These are phyloP conservation scores for Coemansia sp. DNA, from an alignment of 192 early-diverging fungal species.

Conservation along the genomic window DNA sequence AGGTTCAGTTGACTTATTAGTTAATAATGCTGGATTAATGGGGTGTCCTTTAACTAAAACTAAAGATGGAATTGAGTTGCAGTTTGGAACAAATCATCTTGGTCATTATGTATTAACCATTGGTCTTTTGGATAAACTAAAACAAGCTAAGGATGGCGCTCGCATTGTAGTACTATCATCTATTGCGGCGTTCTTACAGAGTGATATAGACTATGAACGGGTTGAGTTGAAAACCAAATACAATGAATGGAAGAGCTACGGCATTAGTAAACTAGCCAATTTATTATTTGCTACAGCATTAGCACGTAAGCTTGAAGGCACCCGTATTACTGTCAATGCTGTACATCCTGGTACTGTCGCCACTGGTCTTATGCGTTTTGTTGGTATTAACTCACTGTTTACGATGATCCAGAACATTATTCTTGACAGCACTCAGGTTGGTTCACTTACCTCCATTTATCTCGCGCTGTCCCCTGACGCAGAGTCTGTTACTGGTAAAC, in stretches of 20 bases:
- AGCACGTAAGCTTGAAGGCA: conserved; percentile 33
- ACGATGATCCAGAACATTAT: conserved; percentile 5
- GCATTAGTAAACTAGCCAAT: conserved; percentile 46
- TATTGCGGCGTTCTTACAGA: conserved; percentile 24
- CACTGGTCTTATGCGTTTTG: conserved; percentile 24
- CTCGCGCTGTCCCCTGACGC: conserved; percentile 35
- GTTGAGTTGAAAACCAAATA: conserved; percentile 20
- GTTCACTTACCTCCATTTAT: conserved; percentile 34
- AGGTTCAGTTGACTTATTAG: conserved; percentile 31
- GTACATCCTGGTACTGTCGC: conserved; percentile 35
- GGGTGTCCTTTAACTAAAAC: conserved; percentile 54
- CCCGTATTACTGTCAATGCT: conserved; percentile 18
- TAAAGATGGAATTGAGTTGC: conserved; percentile 64
- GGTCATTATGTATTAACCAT: conserved; percentile 54
- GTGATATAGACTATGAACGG: conserved; percentile 20
- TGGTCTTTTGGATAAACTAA: conserved; percentile 27
- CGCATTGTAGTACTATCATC: conserved; percentile 45
- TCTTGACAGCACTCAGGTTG: conserved; percentile 12
- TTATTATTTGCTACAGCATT: conserved; percentile 30
- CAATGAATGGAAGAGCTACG: conserved; percentile 30
- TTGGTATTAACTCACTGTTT: conserved; percentile 8
- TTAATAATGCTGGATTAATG: conserved; percentile 64
- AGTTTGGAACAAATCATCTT: conserved; percentile 68
- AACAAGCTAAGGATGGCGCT: conserved; percentile 17
- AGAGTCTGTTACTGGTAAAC: conserved; percentile 14